Conservation (phyloP, 192 early-diverging fungal genomes). For the Entophlyctis helioformis region DNA sequence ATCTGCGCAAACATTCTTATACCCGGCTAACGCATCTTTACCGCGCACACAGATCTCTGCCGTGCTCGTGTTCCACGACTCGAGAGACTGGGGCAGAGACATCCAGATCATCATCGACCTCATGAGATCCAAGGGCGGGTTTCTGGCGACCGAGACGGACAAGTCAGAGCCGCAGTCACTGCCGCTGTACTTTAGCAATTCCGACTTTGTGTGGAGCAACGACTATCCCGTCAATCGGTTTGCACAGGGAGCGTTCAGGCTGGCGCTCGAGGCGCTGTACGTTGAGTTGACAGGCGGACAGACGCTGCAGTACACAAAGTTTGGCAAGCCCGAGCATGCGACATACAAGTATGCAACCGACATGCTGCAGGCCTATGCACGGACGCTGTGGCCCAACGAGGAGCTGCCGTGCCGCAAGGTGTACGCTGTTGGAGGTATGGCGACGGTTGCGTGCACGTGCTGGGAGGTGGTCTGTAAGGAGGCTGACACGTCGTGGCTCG, state of each 20-base stretch:
- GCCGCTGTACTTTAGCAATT: slow-evolving; percentile 15
- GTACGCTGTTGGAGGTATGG: too few relatives aligned
- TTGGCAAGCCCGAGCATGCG: slow-evolving; percentile 67
- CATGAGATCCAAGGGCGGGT: slow-evolving; percentile 34
- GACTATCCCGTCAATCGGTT: slow-evolving; percentile 67
- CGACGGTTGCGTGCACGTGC: background rate
- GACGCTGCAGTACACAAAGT: slow-evolving; percentile 51
- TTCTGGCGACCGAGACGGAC: slow-evolving; percentile 4
- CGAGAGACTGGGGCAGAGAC: slow-evolving; percentile 78
- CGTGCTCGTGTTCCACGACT: slow-evolving; percentile 88
- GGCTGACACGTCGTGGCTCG: background rate
- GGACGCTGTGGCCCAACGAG: background rate
- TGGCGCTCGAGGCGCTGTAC: slow-evolving; percentile 59
- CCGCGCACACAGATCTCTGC: too few relatives aligned
- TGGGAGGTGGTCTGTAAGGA: background rate
- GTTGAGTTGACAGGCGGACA: slow-evolving; percentile 22
- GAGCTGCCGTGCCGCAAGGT: background rate
- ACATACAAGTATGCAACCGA: slow-evolving; percentile 55
- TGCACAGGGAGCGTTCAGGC: slow-evolving; percentile 72
- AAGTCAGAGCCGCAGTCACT: background rate
- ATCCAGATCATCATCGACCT: slow-evolving; percentile 70
- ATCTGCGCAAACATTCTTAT: background rate
- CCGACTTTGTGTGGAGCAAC: slow-evolving; percentile 67
- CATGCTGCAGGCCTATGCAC: slow-evolving; percentile 7
- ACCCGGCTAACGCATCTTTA: slow-evolving; percentile 33